Conservation (phyloP, 2,329 filamentous ascomycete species). For the Talaromyces atroroseus region DNA sequence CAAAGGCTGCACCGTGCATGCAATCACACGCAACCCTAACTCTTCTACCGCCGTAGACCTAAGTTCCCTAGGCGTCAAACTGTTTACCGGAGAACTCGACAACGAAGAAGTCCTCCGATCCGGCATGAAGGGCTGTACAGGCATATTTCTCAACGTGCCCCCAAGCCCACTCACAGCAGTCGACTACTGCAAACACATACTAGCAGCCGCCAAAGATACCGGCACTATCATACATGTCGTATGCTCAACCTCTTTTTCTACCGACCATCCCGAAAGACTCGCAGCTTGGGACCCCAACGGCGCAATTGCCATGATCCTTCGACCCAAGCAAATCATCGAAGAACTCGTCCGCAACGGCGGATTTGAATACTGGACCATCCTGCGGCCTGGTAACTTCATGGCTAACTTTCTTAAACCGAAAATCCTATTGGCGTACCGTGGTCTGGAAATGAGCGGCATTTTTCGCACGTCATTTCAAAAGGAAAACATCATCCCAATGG, state of each 20-base stretch:
- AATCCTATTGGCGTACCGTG: conserved; percentile 34
- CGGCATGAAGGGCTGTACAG: conserved; percentile 27
- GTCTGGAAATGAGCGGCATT: conserved; percentile 34
- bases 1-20: conserved; percentile 25
- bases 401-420: conserved; percentile 45
- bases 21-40: conserved; percentile 26
- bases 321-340: conserved; percentile 43
- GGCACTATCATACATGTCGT: conserved; percentile 29
- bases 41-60: conserved; percentile 24
- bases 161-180: conserved; percentile 17
- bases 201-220: conserved; percentile 22
- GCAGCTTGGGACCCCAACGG: conserved; percentile 21
- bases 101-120: conserved; percentile 23
- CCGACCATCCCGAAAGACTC: conserved; percentile 25
- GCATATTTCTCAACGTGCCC: conserved; percentile 25
- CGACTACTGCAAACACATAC: conserved; percentile 22
- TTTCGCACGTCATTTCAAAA: conserved; percentile 34
- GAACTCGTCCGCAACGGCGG: conserved; percentile 30
- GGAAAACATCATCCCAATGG: conserved; percentile 37
- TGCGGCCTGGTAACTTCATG: conserved; percentile 50
- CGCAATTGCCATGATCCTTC: conserved; percentile 27
- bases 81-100: conserved; percentile 29
- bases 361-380: conserved; percentile 44
- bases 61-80: conserved; percentile 22
- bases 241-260: conserved; percentile 24